A percentile compares a stretch with the other conserved stretches of the same genome.
These are phyloP conservation scores for Malassezia globosa DNA, from an alignment of 1,284 basidiomycete species.

Conservation along the genomic window DNA sequence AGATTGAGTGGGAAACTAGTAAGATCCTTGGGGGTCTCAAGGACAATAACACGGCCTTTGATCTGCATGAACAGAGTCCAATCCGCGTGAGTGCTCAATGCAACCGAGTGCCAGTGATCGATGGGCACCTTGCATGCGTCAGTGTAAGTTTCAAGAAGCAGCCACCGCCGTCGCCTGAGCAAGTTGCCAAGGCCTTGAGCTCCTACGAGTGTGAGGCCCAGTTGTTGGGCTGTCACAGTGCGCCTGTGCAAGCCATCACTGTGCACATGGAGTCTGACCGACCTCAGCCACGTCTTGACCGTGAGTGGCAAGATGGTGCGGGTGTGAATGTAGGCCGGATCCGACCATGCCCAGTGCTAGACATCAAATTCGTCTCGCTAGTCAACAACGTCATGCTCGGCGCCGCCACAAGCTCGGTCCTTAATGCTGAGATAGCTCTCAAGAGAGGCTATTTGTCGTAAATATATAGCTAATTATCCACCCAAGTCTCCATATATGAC, in stretches of 20 bases:
- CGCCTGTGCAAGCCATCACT: conserved; percentile 73
- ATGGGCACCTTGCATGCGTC: conserved; percentile 79
- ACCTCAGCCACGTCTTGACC: conserved; percentile 84
- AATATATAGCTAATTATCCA: background rate
- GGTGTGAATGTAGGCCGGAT: conserved; percentile 86
- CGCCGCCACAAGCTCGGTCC: conserved; percentile 90
- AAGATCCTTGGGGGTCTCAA: conserved; percentile 71
- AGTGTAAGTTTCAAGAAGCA: conserved; percentile 69
- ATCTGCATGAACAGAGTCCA: conserved; percentile 69
- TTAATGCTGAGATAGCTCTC: conserved; percentile 92
- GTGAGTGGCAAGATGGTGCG: conserved; percentile 80
- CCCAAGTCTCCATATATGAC: no score
- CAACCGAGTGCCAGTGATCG: conserved; percentile 83
- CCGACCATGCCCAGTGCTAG: conserved; percentile 76
- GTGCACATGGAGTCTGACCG: conserved; percentile 86
- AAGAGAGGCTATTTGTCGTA: conserved; percentile 55
- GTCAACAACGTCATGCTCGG: conserved; percentile 93
- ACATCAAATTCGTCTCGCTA: conserved; percentile 71
- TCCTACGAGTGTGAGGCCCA: conserved; percentile 69
- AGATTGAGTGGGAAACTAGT: conserved; percentile 94
- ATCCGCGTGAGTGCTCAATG: conserved; percentile 79
- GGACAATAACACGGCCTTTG: conserved; percentile 53
- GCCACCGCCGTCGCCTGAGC: conserved; percentile 74
- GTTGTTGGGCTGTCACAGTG: conserved; percentile 68
- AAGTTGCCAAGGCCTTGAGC: conserved; percentile 69